Conservation (phyloP, 768 basidiomycete genomes). For the Lactarius deliciosus region DNA sequence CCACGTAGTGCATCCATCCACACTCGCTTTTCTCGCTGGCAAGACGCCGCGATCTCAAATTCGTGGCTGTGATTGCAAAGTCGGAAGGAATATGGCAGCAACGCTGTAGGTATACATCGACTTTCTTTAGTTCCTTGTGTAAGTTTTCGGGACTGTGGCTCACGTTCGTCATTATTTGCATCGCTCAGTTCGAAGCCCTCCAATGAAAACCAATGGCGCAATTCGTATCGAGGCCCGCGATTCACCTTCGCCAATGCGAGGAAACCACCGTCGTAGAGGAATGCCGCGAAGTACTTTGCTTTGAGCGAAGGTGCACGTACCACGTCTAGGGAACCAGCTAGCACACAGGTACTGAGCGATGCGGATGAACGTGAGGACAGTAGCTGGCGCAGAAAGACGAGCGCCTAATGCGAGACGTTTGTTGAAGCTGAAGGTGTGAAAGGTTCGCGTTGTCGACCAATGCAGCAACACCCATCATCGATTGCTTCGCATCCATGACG, state of each 20-base stretch:
- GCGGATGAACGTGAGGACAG: conserved; percentile 60
- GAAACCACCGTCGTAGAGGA: conserved; percentile 85
- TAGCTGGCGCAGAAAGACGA: conserved; percentile 36
- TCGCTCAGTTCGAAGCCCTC: conserved; percentile 70
- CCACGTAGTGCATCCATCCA: conserved; percentile 74
- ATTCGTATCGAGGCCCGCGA: conserved; percentile 73
- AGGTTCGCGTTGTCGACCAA: conserved; percentile 27
- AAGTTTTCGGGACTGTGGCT: conserved; percentile 34
- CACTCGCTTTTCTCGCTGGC: conserved; percentile 78
- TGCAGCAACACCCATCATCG: conserved; percentile 28
- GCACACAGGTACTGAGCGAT: conserved; percentile 73
- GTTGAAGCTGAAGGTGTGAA: conserved; percentile 20
- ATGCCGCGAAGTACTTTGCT: conserved; percentile 81
- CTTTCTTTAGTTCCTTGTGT: neutral
- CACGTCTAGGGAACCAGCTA: conserved; percentile 87
- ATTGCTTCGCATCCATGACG: conserved; percentile 23
- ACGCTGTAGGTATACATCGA: conserved; percentile 46
- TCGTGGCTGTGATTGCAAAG: conserved; percentile 21
- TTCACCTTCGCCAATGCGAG: conserved; percentile 88
- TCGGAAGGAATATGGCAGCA: conserved; percentile 57
- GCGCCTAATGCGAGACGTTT: conserved; percentile 33
- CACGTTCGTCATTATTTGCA: conserved; percentile 71
- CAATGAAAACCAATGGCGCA: conserved; percentile 85
- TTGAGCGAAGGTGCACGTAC: conserved; percentile 63
- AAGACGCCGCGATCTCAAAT: conserved; percentile 86